Conservation (phyloP, 306 rosid genomes). For the Prosopis cineraria region DNA sequence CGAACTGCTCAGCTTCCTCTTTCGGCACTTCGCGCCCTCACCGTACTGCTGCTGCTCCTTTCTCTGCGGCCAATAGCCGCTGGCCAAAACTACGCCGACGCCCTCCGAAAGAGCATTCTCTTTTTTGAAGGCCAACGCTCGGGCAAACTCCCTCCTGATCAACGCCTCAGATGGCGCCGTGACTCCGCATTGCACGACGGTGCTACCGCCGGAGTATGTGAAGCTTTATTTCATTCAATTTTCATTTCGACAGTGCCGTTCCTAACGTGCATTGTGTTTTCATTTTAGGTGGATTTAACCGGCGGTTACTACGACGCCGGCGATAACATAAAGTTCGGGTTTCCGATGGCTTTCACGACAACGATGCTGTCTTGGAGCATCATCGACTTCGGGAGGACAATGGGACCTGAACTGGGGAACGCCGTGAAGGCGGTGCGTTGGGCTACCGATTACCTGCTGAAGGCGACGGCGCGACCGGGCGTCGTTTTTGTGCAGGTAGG, state of each 20-base stretch:
- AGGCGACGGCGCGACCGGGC: conserved; percentile 73
- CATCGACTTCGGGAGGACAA: conserved; percentile 74
- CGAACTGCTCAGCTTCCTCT: conserved; percentile 28
- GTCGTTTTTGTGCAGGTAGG: conserved; percentile 90
- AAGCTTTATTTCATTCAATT: not conserved
- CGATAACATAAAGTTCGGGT: conserved; percentile 91
- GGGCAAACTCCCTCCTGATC: conserved; percentile 78
- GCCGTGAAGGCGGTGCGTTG: conserved; percentile 74
- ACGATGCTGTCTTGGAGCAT: conserved; percentile 91
- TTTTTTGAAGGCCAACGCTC: conserved; percentile 99
- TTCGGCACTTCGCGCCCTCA: conserved; percentile 41
- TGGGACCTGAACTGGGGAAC: conserved; percentile 81
- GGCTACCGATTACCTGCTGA: conserved; percentile 83
- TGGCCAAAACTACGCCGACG: conserved; percentile 75
- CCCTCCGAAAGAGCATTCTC: conserved; percentile 87
- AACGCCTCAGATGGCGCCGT: conserved; percentile 88
- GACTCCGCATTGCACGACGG: conserved; percentile 94
- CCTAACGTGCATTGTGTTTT: conserved; percentile 32
- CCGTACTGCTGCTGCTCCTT: conserved; percentile 46
- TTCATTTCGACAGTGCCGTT: too few relatives aligned
- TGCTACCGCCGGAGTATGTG: conserved; percentile 64
- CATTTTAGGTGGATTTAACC: conserved; percentile 68
- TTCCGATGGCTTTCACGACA: conserved; percentile 95
- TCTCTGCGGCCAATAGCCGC: conserved; percentile 36
- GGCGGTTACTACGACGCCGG: conserved; percentile 99